phyloP scores from a whole-genome alignment of 2,329 filamentous ascomycete species.

The Bipolaris victoriae region DNA sequence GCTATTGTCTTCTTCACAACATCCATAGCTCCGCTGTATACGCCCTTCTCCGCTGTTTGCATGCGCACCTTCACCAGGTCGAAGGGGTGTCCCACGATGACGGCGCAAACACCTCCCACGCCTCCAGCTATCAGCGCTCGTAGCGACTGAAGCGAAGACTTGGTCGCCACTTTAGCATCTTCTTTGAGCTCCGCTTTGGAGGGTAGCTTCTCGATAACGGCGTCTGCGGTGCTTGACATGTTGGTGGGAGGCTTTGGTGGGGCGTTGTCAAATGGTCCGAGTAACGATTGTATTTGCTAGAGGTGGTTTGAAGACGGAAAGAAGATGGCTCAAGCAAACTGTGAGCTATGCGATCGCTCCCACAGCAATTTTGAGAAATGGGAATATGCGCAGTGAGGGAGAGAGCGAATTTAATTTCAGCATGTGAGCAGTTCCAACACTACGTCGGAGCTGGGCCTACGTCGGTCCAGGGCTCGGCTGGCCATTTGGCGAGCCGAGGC shows the following conservation, averaged over 20 bases:
- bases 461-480: slow-evolving; percentile 32
- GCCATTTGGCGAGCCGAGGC: slow-evolving; percentile 30
- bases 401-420: slow-evolving; percentile 24
- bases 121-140: slow-evolving; percentile 88
- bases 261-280: slow-evolving; percentile 5
- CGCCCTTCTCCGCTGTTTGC: slow-evolving; percentile 92
- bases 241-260: slow-evolving; percentile 12
- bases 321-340: slow-evolving; percentile 2
- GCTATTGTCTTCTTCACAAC: slow-evolving; percentile 89
- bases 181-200: slow-evolving; percentile 57
- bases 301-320: not conserved
- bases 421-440: slow-evolving; percentile 38
- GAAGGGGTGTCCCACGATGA: slow-evolving; percentile 92
- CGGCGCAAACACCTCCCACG: slow-evolving; percentile 91
- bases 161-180: slow-evolving; percentile 58
- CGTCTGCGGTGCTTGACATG: slow-evolving; percentile 35
- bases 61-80: slow-evolving; percentile 97
- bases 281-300: slow-evolving; percentile 12
- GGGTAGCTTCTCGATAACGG: slow-evolving; percentile 41
- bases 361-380: slow-evolving; percentile 3
- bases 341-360: not conserved
- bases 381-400: slow-evolving; percentile 18
- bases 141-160: slow-evolving; percentile 66
- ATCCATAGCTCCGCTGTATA: slow-evolving; percentile 89
- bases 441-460: slow-evolving; percentile 35